These are phyloP conservation scores for Arabidopsis suecica DNA, from an alignment of 345 rosid species.

Conservation along the genomic window DNA sequence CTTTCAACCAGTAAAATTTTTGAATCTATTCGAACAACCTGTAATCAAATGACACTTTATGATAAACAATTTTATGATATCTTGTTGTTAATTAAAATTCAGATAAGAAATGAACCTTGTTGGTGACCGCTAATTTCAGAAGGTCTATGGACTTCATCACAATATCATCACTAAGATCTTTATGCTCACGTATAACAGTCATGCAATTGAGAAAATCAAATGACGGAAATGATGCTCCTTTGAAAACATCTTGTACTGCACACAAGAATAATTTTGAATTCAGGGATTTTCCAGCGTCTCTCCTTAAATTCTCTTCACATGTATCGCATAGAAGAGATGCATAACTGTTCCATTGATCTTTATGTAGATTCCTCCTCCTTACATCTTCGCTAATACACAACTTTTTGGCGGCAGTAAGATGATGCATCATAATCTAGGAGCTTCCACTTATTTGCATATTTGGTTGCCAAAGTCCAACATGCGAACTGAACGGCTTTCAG, in stretches of 20 bases:
- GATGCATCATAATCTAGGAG: not conserved
- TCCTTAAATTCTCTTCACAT: not conserved
- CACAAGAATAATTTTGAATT: not conserved
- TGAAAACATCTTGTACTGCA: constrained; percentile 16
- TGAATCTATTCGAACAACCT: constrained; percentile 21
- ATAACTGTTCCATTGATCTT: constrained; percentile 1
- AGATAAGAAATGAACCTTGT: constrained; percentile 6
- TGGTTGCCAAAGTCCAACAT: not conserved
- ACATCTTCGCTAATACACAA: constrained; percentile 9
- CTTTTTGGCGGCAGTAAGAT: not conserved
- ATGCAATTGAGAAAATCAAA: not conserved
- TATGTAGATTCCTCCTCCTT: not conserved
- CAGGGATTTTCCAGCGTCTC: not conserved
- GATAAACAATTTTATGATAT: not conserved
- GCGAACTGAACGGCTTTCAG: constrained; percentile 1
- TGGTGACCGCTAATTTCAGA: not conserved
- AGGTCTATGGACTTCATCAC: constrained; percentile 15
- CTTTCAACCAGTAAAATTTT: constrained; percentile 24
- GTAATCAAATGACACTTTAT: constrained; percentile 7
- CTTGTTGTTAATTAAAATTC: not conserved
- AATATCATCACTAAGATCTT: not conserved
- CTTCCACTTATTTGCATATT: not conserved
- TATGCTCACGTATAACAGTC: not conserved
- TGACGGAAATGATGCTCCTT: not conserved
- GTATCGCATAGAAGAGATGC: not conserved